A percentile compares a stretch with the other conserved stretches of the same genome.
Evolutionary conservation across 2,329 filamentous ascomycete species (phyloP).

Genomic region (Fusarium sp.): DNA sequence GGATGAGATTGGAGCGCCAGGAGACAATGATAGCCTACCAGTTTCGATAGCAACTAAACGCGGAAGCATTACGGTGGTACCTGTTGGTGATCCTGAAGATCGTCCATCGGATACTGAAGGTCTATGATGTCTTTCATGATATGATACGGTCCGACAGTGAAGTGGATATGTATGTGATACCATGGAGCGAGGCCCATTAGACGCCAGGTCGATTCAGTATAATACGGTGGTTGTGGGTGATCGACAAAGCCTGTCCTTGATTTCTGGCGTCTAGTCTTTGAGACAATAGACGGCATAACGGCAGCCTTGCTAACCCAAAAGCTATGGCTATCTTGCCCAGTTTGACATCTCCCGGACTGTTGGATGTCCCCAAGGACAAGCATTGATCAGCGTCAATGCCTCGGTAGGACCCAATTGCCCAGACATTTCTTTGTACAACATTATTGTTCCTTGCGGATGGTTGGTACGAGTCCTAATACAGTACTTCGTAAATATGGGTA

Average conservation of each 20-base stretch:
- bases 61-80: background rate
- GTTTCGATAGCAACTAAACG: background rate
- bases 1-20: background rate
- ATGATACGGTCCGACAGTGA: constrained; percentile 9
- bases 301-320: constrained; percentile 11
- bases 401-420: background rate
- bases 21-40: background rate
- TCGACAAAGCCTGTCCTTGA: constrained; percentile 8
- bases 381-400: background rate
- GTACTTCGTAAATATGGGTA: background rate
- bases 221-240: constrained; percentile 17
- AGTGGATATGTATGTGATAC: constrained; percentile 13
- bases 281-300: background rate
- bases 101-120: background rate
- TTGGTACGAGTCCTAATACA: background rate
- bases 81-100: background rate
- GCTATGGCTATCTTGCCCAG: background rate
- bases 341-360: background rate
- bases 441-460: background rate
- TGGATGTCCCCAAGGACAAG: background rate
- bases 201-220: constrained; percentile 11
- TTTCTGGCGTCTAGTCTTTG: background rate
- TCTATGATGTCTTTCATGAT: constrained; percentile 15
- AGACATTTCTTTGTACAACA: background rate
- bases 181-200: background rate